A percentile compares a stretch with the other conserved stretches of the same genome.
Conservation (phyloP, 169 alveolate species). For the Plasmodium sp. region DNA sequence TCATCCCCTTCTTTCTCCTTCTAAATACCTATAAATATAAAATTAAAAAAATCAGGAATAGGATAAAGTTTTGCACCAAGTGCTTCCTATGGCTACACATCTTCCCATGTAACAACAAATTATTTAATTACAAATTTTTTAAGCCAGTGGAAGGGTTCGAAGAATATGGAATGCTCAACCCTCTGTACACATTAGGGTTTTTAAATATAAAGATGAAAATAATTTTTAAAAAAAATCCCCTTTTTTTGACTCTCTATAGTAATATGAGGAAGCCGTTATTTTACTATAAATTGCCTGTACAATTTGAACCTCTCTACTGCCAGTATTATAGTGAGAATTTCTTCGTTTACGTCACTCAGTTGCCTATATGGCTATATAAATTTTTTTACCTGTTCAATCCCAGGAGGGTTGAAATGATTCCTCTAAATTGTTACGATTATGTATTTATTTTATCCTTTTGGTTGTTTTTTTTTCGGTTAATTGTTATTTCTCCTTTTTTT, state of each 20-base stretch:
- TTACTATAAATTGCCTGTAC: conserved; percentile 78
- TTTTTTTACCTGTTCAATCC: conserved; percentile 54
- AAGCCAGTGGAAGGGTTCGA: conserved; percentile 83
- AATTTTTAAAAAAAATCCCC: conserved; percentile 71
- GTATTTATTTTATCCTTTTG: conserved; percentile 40
- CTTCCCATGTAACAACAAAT: conserved; percentile 75
- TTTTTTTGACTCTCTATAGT: conserved; percentile 74
- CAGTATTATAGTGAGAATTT: conserved; percentile 63
- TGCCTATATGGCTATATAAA: conserved; percentile 67
- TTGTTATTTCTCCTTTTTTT: conserved; percentile 50
- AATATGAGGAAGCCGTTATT: conserved; percentile 73
- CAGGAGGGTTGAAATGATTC: conserved; percentile 20
- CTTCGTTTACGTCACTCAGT: conserved; percentile 15
- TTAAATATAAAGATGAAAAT: conserved; percentile 76
- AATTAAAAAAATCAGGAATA: conserved; percentile 44
- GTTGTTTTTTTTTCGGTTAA: conserved; percentile 48
- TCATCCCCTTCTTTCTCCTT: conserved; percentile 57
- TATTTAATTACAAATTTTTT: conserved; percentile 78
- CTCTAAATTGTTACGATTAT: conserved; percentile 45
- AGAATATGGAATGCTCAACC: conserved; percentile 83
- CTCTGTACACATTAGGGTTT: conserved; percentile 80
- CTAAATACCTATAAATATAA: conserved; percentile 56
- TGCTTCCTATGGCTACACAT: conserved; percentile 70
- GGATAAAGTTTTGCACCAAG: conserved; percentile 50
- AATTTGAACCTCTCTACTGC: conserved; percentile 81